phyloP scores from a whole-genome alignment of 2,329 filamentous ascomycete species.

The Aureobasidium sp. region DNA sequence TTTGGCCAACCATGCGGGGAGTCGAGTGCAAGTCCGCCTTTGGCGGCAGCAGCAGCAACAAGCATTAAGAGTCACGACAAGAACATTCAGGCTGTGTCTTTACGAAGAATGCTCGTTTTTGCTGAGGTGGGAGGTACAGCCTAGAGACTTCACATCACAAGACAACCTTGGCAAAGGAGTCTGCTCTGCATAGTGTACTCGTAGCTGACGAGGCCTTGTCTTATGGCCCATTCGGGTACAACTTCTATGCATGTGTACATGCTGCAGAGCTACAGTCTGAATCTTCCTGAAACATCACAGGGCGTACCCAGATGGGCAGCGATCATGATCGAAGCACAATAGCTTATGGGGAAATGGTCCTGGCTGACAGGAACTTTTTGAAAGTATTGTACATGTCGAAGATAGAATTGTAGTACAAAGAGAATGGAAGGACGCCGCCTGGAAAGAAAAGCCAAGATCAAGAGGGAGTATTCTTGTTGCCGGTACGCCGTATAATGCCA shows the following conservation, averaged over 20 bases:
- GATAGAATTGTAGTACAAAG: slow-evolving; percentile 1
- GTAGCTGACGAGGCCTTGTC: neutral
- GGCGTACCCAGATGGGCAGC: too few relatives aligned
- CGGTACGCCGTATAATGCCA: slow-evolving; percentile 12
- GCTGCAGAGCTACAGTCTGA: neutral
- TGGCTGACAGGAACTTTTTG: neutral
- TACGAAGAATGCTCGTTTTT: neutral
- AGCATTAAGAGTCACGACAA: neutral
- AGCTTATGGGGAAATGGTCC: neutral
- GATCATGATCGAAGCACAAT: neutral
- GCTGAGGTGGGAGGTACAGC: neutral
- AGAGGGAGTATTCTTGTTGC: slow-evolving; percentile 10
- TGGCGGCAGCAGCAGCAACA: neutral
- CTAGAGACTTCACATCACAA: neutral
- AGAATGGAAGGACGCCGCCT: slow-evolving; percentile 6
- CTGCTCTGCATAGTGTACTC: neutral
- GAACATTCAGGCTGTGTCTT: neutral
- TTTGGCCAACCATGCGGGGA: slow-evolving; percentile 7
- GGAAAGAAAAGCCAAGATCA: neutral
- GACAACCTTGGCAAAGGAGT: neutral
- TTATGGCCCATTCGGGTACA: neutral
- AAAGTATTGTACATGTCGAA: slow-evolving; percentile 2
- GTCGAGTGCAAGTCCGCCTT: neutral
- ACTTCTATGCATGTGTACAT: neutral
- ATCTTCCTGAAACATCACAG: neutral